Evolutionary conservation across 2,329 filamentous ascomycete genomes (phyloP).

Genomic region (Ascochyta viciae-villosae): DNA sequence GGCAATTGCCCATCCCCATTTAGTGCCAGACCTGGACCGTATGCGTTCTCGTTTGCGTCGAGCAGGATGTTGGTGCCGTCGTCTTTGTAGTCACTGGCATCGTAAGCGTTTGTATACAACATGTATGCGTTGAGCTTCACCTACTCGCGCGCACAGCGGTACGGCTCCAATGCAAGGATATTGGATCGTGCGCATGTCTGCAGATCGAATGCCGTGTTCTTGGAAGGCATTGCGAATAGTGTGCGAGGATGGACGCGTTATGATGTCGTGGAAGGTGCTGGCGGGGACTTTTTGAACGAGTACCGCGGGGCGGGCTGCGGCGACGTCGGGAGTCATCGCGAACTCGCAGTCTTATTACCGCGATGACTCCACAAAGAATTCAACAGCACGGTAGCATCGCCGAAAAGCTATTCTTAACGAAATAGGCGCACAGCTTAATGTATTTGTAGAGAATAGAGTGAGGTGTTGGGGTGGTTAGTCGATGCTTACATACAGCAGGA

Average conservation of each 20-base stretch:
- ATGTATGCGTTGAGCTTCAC: constrained; percentile 32
- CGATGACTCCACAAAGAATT: constrained; percentile 11
- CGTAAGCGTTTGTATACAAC: constrained; percentile 19
- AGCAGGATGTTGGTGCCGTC: constrained; percentile 94
- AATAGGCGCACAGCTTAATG: not conserved
- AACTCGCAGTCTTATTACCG: constrained; percentile 1
- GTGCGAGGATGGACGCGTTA: constrained; percentile 9
- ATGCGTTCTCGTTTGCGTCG: constrained; percentile 98
- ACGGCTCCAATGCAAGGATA: constrained; percentile 61
- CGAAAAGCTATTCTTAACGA: not conserved
- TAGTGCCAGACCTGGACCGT: constrained; percentile 77
- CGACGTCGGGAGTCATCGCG: constrained; percentile 29
- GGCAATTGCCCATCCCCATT: constrained; percentile 57
- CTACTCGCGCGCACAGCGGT: constrained; percentile 62
- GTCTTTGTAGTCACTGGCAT: constrained; percentile 91
- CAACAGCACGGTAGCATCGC: not conserved
- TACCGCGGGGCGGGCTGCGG: constrained; percentile 32
- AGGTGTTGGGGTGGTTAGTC: not conserved
- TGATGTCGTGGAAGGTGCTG: constrained; percentile 1
- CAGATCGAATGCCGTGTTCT: constrained; percentile 54
- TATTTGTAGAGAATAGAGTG: not conserved
- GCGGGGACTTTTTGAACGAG: constrained; percentile 38
- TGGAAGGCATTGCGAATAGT: constrained; percentile 32
- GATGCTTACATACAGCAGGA: not conserved
- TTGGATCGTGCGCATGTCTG: constrained; percentile 60